Percentiles rank a stretch among this genome's conserved stretches.
Evolutionary conservation across 202 grass and related monocot species (phyloP).

Genomic region (Schoenoplectus triqueter): DNA sequence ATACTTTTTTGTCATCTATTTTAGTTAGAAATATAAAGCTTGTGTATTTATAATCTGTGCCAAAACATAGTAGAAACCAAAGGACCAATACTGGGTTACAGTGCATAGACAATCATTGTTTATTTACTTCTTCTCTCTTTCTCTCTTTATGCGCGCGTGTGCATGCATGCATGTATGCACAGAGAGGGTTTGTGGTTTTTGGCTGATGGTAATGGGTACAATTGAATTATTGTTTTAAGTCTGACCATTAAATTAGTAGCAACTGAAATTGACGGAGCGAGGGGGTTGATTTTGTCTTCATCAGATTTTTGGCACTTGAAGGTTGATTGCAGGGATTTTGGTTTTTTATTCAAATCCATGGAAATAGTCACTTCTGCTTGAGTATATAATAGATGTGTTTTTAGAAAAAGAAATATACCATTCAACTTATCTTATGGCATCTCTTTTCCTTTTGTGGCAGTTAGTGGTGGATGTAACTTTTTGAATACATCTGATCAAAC

Average conservation of each 20-base stretch:
- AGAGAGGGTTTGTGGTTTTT: neutral
- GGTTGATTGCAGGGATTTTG: neutral
- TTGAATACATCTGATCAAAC: neutral
- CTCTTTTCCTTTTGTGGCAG: constrained; percentile 1
- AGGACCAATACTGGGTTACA: neutral
- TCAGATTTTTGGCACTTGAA: neutral
- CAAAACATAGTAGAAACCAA: neutral
- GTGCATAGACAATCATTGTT: neutral
- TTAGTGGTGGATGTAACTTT: constrained; percentile 7
- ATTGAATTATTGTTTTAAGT: neutral
- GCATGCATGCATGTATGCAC: too few relatives aligned
- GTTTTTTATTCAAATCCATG: neutral
- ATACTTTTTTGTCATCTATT: neutral
- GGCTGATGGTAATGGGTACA: neutral
- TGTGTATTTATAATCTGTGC: neutral
- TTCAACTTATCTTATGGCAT: neutral
- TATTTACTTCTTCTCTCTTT: neutral
- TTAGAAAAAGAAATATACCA: neutral
- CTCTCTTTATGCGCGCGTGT: neutral
- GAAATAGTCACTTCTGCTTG: neutral
- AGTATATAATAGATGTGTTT: neutral
- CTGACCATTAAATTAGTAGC: neutral
- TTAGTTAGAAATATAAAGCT: neutral
- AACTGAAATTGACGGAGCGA: neutral
- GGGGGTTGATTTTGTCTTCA: neutral